Base-by-base conservation (phyloP, 768 basidiomycete species). In the Termitomyces sp. region DNA sequence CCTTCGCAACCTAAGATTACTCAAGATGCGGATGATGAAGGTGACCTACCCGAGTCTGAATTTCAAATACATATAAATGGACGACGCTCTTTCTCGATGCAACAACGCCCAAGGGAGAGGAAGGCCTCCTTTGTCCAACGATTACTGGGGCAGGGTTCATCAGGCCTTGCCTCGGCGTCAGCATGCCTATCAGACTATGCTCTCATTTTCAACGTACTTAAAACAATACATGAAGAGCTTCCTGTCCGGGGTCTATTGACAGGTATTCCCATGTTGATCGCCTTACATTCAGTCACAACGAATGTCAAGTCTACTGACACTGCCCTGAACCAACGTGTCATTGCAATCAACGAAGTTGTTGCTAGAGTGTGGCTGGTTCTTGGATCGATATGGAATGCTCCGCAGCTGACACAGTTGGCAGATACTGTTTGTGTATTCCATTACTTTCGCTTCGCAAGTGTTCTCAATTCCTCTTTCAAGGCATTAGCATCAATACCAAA, bases 221-320 rank as follows among this genome's bases (percentile, higher is more conserved):
- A 74, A 5, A 78, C 81, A 3, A 75, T 91, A 28, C 86, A 92
- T 50, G 76, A 86, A 59, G 78, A 86, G 50, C 68, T 91, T n/a
- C 93, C 94, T 1, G 71, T 87, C 28, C 82, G 87, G 42, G 88
- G 85, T 2, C 63, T 96, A 41, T 71, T 94, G 17, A 83, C 85
- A 2, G 90, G 92, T 21, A 71, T 91, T 35, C 94, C 94, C 5
- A 94, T 97, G 91, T 70, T 97, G 28, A 66, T 91, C n/a, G 85
- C 89, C 1, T 68, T 96, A 50, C 82, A 90, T 54, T 68, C 64
- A 7, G 81, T 81, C 10, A 80, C 80, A 15, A 72, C 80, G 3
- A 74, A 75, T 35, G 62, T 75, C 28, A 74, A 75, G n/a, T 73
- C 75, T 17, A 64, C 66, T 11, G 69, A 81, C 57, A 53, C 65